These are phyloP conservation scores for Poa pratensis DNA, from an alignment of 176 grass and related monocot species.

Conservation along the genomic window DNA sequence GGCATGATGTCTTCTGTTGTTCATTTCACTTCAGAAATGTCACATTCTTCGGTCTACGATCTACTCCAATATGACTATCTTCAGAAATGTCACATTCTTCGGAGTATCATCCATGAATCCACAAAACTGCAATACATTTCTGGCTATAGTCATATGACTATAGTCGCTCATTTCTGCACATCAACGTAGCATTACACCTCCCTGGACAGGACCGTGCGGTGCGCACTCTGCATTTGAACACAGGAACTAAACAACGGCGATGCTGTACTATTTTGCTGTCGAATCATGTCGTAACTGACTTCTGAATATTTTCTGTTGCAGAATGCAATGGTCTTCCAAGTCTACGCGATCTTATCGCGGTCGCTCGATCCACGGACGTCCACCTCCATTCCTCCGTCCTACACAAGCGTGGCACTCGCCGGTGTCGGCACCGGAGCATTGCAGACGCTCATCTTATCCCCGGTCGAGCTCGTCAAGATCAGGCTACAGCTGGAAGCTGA, in stretches of 20 bases:
- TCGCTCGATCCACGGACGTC: constrained; percentile 46
- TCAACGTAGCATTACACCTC: neutral
- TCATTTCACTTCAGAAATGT: neutral
- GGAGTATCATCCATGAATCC: neutral
- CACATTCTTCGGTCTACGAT: neutral
- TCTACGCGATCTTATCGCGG: constrained; percentile 80
- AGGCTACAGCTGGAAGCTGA: constrained; percentile 65
- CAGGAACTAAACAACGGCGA: neutral
- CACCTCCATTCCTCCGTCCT: constrained; percentile 59
- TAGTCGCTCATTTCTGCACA: neutral
- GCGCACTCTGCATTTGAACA: neutral
- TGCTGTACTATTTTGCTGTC: neutral
- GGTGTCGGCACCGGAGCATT: constrained; percentile 77
- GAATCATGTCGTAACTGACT: neutral
- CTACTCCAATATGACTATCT: too few species aligned
- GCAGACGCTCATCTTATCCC: constrained; percentile 82
- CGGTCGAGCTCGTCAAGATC: constrained; percentile 93
- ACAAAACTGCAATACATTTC: neutral
- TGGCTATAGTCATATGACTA: neutral
- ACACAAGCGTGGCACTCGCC: constrained; percentile 73
- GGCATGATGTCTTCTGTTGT: neutral
- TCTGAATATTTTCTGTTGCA: constrained; percentile 23
- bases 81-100: neutral
- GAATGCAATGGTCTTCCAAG: constrained; percentile 95
- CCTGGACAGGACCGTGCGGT: neutral